A percentile compares a stretch with the other conserved stretches of the same genome.
Evolutionary conservation across 2,329 filamentous ascomycete genomes (phyloP).

Genomic region (Epichloe glyceriae): DNA sequence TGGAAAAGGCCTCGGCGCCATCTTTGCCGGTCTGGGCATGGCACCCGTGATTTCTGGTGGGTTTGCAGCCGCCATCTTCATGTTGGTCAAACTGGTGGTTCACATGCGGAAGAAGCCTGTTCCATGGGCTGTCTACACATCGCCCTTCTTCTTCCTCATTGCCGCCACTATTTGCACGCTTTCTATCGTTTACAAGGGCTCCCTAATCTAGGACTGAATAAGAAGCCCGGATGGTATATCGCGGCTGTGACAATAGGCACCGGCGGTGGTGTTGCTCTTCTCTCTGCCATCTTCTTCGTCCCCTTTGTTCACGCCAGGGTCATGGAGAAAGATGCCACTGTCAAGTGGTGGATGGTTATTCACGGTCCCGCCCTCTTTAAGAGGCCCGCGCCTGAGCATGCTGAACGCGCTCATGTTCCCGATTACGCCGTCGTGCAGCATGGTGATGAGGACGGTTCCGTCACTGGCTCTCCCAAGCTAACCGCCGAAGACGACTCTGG

Average conservation of each 20-base stretch:
- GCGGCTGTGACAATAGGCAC: slow-evolving; percentile 52
- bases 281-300: slow-evolving; percentile 59
- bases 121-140: slow-evolving; percentile 58
- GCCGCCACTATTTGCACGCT: slow-evolving; percentile 62
- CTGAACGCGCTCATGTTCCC: slow-evolving; percentile 47
- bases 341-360: slow-evolving; percentile 51
- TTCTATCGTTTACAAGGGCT: slow-evolving; percentile 72
- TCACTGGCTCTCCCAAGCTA: slow-evolving; percentile 17
- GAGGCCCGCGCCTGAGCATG: slow-evolving; percentile 40
- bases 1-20: slow-evolving; percentile 55
- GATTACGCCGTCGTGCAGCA: slow-evolving; percentile 69
- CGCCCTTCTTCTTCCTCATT: slow-evolving; percentile 67
- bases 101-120: slow-evolving; percentile 60
- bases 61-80: slow-evolving; percentile 56
- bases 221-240: slow-evolving; percentile 56
- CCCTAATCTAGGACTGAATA: slow-evolving; percentile 49
- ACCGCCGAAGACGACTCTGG: slow-evolving; percentile 15
- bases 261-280: slow-evolving; percentile 43
- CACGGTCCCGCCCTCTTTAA: slow-evolving; percentile 51
- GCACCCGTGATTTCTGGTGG: slow-evolving; percentile 49
- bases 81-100: slow-evolving; percentile 49
- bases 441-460: slow-evolving; percentile 30
- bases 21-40: slow-evolving; percentile 55
- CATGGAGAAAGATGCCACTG: slow-evolving; percentile 51
- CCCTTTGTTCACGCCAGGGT: slow-evolving; percentile 54